Conservation (phyloP, 495 filamentous ascomycete genomes). For the Margaritispora aquatica region DNA sequence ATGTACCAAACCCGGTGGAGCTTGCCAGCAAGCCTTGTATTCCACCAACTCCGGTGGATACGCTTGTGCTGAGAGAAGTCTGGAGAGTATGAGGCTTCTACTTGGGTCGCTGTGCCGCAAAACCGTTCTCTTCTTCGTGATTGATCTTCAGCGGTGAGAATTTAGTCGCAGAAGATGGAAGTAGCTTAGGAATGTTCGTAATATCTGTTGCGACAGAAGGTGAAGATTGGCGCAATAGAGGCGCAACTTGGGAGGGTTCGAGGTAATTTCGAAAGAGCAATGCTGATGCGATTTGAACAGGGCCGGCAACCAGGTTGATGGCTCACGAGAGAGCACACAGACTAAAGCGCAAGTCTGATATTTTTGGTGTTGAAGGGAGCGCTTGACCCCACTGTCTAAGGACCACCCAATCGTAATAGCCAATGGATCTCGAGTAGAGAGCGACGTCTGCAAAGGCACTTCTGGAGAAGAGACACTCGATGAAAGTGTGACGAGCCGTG, state of each 20-base stretch:
- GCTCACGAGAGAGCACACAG: neutral
- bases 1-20: constrained; percentile 4
- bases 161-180: neutral
- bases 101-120: constrained; percentile 6
- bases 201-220: constrained; percentile 3
- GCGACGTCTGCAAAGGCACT: neutral
- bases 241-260: constrained; percentile 12
- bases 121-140: neutral
- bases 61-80: constrained; percentile 10
- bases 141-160: constrained; percentile 1
- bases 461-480: neutral
- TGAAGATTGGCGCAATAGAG: constrained; percentile 19
- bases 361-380: constrained; percentile 2
- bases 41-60: constrained; percentile 5
- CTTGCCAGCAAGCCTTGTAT: constrained; percentile 18
- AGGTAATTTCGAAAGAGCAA: constrained; percentile 11
- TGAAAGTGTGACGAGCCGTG: neutral
- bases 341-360: constrained; percentile 5
- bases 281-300: constrained; percentile 4
- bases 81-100: constrained; percentile 1
- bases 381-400: constrained; percentile 14
- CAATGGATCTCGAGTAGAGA: constrained; percentile 1
- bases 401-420: constrained; percentile 14
- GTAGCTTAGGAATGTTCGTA: constrained; percentile 10
- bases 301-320: constrained; percentile 7